Evolutionary conservation across 2,329 filamentous ascomycete species (phyloP), one percentile per base, ranked within the genome.

Genomic region (Xylaria sp.): DNA sequence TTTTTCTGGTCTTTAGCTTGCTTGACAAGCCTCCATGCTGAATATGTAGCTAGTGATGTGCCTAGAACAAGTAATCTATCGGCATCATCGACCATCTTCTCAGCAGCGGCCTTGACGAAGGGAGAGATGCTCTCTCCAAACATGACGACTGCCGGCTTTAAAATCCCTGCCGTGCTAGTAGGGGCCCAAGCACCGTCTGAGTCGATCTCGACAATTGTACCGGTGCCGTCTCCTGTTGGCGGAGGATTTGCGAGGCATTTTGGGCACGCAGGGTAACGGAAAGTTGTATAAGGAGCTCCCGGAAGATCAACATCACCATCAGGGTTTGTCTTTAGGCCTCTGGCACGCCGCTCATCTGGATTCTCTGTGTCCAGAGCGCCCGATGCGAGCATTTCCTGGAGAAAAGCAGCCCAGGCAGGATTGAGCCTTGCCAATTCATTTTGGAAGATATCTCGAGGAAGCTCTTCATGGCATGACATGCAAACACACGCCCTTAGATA

Each of bases 71-170:
- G 83, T 42, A 98, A 80, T 67, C 89, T 88, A 5, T 89, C 89
- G 1, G 93, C 92, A 32, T 86, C 85, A 75, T 98, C 93, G 58
- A 98, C 89, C 12, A 92, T 92, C 32, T 88, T 82, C 77, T 98
- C 94, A 1, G 94, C 95, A 0, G 89, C 89, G 1, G 82, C 79
- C 79, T 97, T 98, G 42, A 94, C 90, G 1, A 81, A 75, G 1
- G 81, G 79, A 0, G 88, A 84, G 58, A 98, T 97, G 68, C 89
- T 94, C 80, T 98, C 96, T 17, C 96, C 96, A 78, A 98, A 98
- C 93, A 98, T 98, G 74, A 94, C 90, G 1, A 99, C 94, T 0
- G 93, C 93, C 3, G 96, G 96, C 77, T 98, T 98, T 64, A 99
- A 79, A 45, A 98, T 89, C 1, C 95, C 96, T 0, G 89, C 93